Base-by-base conservation (phyloP, 2,329 filamentous ascomycete genomes). In the Phialocephala sp. region DNA sequence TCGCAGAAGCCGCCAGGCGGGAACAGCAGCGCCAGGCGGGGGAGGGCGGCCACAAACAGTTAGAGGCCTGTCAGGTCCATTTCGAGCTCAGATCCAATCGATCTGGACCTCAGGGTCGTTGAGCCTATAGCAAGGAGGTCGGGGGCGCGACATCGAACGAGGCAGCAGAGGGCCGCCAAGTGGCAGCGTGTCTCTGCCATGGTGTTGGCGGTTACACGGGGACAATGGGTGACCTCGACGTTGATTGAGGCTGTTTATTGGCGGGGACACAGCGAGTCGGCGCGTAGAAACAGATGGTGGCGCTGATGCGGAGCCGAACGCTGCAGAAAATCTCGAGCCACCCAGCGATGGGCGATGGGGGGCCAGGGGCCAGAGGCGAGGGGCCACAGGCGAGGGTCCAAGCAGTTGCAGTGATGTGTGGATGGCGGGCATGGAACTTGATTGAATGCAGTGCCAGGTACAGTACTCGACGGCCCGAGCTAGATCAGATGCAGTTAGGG, bases 1-100 rank as follows among this genome's bases (percentile, higher is more conserved):
- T 27, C 56, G 39, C 57, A 60, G 20, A 55, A 62, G 59, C 52
- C 59, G 64, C 60, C 59, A 39, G 37, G 39, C 41, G 55, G 59
- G 45, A 37, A 57, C 35, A 18, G 55, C 37, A 55, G 37, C 2
- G 11, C 15, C 12, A 41, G 9, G 37, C 37, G 11, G 37, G 37
- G 37, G 15, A 8, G 37, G 9, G 37, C 3, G 52, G 14, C 56
- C 47, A 45, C 22, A 39, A 55, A 55, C 1, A 22, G 58, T 58
- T 37, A 55, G 35, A 50, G 32, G 8, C 36, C 41, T 36, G 50
- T 50, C 65, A 62, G 65, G 65, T 57, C 41, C 52, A 36, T 55
- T 58, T 20, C 59, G 2, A 22, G 27, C 37, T 27, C 50, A 59
- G 59, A 57, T 63, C 64, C 60, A 66, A 63, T 64, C n/a, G 50